Base-by-base conservation (phyloP, 768 basidiomycete species). In the Psilocybe cubensis region DNA sequence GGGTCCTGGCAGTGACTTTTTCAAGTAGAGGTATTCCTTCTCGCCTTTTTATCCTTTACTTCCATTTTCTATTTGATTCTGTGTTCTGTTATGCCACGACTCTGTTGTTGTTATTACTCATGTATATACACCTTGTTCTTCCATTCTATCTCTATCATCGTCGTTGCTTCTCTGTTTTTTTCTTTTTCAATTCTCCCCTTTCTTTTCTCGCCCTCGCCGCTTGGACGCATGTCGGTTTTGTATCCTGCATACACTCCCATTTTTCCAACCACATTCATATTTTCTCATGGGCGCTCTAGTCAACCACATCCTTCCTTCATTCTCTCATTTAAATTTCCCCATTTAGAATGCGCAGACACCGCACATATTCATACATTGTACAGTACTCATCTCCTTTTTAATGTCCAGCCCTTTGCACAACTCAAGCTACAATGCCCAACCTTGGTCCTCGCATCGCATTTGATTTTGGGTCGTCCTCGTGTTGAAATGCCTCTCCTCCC, bases 1-100 rank as follows among this genome's bases (percentile, higher is more conserved):
- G 29, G 68, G 66, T 3, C 68, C 68, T 57, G 68, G 68, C 27
- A 69, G 68, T 47, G 68, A 63, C 43, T 69, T 69, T 57, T 69
- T 68, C 57, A 65, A 62, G 50, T 69, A 62, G 55, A 38, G 20
- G 46, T 46, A 6, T 14, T 17, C 31, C n/a, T 21, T 24, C 27
- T 25, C 17, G 10, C 28, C 6, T 46, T 46, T 46, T 12, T 46
- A 25, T 25, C 11, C 21, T 12, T 25, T 25, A 5, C 2, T 25
- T 28, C 45, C 17, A 24, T n/a, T 17, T 24, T 28, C 9, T 28
- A 9, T 25, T 24, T 25, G n/a, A n/a, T n/a, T n/a, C n/a, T n/a
- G n/a, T n/a, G n/a, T 3, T 28, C 20, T 28, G 28, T 4, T 25
- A 25, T 24, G 24, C 14, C 23, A 46, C 24, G 17, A 25, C 6